These are phyloP conservation scores for Setaria italica DNA, from an alignment of 202 grass and related monocot species.

Conservation along the genomic window DNA sequence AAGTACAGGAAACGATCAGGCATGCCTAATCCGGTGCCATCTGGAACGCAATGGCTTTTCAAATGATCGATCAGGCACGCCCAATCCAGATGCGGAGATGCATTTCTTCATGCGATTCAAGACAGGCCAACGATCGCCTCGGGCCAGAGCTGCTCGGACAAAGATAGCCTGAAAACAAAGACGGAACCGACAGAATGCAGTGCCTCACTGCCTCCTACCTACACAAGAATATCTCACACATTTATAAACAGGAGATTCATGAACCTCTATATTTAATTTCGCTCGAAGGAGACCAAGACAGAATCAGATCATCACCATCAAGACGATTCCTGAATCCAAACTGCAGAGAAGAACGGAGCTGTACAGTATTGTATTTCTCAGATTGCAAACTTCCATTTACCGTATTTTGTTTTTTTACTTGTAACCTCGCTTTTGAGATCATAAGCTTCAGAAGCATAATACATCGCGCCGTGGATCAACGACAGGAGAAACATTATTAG, in stretches of 20 bases:
- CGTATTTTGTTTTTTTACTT: not conserved
- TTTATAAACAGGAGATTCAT: not conserved
- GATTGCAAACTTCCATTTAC: conserved; percentile 25
- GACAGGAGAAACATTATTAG: conserved; percentile 35
- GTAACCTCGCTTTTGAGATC: conserved; percentile 49
- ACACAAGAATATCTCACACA: not conserved
- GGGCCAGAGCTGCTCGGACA: not conserved
- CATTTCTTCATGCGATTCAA: conserved; percentile 5
- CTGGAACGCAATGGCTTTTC: not conserved
- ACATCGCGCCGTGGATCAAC: not conserved
- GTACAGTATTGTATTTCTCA: not conserved
- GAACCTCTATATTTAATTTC: not conserved
- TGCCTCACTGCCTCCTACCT: not conserved
- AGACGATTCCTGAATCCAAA: not conserved
- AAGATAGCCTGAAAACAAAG: no score
- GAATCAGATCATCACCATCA: not conserved
- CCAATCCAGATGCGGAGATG: not conserved
- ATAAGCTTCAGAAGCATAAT: conserved; percentile 3
- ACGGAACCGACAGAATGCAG: no score
- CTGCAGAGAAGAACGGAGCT: not conserved
- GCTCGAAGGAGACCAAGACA: not conserved
- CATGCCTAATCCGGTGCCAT: not conserved
- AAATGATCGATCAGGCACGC: not conserved
- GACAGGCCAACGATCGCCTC: not conserved
- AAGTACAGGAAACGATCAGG: not conserved